Conservation (phyloP, 2,329 filamentous ascomycete genomes). For the Trichoderma simmonsii region DNA sequence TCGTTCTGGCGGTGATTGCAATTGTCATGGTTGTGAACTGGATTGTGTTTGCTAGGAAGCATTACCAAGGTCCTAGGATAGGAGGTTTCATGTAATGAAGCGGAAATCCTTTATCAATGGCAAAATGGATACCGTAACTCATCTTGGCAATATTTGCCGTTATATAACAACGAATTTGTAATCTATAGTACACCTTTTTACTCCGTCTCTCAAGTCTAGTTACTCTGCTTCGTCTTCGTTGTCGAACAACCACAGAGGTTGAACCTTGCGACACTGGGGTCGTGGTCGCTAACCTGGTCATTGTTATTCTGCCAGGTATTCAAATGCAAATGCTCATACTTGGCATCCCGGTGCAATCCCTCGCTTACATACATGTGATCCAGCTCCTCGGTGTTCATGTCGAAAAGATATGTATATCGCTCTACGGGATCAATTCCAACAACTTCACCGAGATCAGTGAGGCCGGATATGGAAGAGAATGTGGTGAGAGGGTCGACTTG, state of each 20-base stretch:
- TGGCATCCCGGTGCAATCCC: slow-evolving; percentile 41
- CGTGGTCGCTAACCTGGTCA: slow-evolving; percentile 63
- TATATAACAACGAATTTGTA: neutral
- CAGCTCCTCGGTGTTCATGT: slow-evolving; percentile 66
- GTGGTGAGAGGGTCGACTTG: slow-evolving; percentile 57
- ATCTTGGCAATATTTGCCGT: neutral
- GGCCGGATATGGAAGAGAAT: slow-evolving; percentile 52
- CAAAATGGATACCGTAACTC: neutral
- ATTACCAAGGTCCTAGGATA: slow-evolving; percentile 15
- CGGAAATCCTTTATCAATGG: neutral
- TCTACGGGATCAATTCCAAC: slow-evolving; percentile 51
- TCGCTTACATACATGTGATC: slow-evolving; percentile 68
- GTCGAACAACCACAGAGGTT: slow-evolving; percentile 51
- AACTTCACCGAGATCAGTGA: slow-evolving; percentile 61
- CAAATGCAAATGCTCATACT: slow-evolving; percentile 66
- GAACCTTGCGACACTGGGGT: slow-evolving; percentile 63
- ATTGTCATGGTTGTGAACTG: slow-evolving; percentile 1
- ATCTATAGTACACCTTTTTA: neutral
- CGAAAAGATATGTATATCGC: slow-evolving; percentile 69
- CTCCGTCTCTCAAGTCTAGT: neutral
- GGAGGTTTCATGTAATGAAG: neutral
- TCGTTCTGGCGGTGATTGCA: slow-evolving; percentile 2
- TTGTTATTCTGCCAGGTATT: slow-evolving; percentile 63
- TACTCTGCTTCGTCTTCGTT: neutral
- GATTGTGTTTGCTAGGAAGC: slow-evolving; percentile 9